Evolutionary conservation across 1,284 basidiomycete genomes (phyloP).

Genomic region (Phaffia rhodozyma): DNA sequence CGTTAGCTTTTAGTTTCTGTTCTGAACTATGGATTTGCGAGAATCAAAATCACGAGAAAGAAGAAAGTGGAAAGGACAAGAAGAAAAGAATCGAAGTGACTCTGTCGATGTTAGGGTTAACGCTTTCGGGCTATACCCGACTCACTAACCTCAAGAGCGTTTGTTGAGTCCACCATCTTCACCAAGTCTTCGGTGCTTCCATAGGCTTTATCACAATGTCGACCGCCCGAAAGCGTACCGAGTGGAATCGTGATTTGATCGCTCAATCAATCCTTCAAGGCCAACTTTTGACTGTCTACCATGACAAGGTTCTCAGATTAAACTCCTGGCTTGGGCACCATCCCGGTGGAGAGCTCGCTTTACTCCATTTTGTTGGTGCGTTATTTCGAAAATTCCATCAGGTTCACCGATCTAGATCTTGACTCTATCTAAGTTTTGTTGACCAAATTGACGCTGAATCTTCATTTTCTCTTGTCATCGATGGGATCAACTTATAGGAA

Average conservation of each 20-base stretch:
- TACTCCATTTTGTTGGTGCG: slow-evolving; percentile 83
- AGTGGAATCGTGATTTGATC: background rate
- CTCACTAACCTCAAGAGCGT: too few relatives aligned
- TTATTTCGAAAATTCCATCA: background rate
- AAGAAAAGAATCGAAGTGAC: too few relatives aligned
- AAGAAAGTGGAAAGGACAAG: too few relatives aligned
- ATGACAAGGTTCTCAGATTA: slow-evolving; percentile 65
- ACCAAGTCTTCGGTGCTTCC: too few relatives aligned
- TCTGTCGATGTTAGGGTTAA: too few relatives aligned
- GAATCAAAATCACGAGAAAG: too few relatives aligned
- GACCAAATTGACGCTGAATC: background rate
- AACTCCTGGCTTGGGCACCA: slow-evolving; percentile 70
- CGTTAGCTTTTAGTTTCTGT: too few relatives aligned
- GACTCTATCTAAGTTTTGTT: background rate
- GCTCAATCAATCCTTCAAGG: slow-evolving; percentile 50
- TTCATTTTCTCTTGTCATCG: background rate
- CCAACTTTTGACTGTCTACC: slow-evolving; percentile 67
- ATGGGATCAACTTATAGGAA: slow-evolving; percentile 21
- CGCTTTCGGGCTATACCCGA: too few relatives aligned
- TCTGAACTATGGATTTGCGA: too few relatives aligned
- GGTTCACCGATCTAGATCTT: background rate
- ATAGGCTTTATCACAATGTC: too few relatives aligned
- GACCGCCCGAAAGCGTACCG: too few relatives aligned
- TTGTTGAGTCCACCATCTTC: too few relatives aligned
- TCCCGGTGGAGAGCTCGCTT: slow-evolving; percentile 78